Evolutionary conservation across 164 flowering plant species (phyloP).

Genomic region (Vitis labrusca): DNA sequence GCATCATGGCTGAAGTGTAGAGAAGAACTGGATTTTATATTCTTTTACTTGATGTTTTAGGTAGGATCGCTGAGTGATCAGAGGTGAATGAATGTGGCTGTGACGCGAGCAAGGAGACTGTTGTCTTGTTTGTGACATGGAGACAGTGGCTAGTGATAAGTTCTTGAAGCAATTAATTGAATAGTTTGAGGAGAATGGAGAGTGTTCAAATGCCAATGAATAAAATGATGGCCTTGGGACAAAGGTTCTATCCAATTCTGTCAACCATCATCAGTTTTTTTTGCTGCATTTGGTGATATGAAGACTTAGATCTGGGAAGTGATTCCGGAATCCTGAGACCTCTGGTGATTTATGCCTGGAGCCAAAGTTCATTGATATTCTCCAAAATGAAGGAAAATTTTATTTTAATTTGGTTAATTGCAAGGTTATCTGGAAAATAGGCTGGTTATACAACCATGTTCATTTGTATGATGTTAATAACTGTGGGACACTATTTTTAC

Average conservation of each 20-base stretch:
- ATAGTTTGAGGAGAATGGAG: constrained; percentile 95
- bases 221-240: constrained; percentile 10
- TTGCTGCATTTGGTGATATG: neutral
- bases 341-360: neutral
- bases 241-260: neutral
- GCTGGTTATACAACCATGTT: neutral
- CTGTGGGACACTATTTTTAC: neutral
- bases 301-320: neutral
- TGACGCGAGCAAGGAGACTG: constrained; percentile 98
- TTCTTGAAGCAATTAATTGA: constrained; percentile 88
- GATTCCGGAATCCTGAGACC: neutral
- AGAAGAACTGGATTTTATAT: neutral
- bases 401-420: neutral
- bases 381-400: neutral
- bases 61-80: constrained; percentile 89
- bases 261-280: neutral
- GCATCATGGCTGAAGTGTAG: neutral
- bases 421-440: neutral
- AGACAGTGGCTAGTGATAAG: constrained; percentile 75
- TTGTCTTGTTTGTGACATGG: constrained; percentile 91
- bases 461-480: constrained; percentile 1
- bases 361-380: neutral
- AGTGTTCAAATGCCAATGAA: constrained; percentile 65
- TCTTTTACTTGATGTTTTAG: constrained; percentile 33
- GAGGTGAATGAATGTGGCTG: constrained; percentile 98